Evolutionary conservation across 441 rosid species (phyloP).

Genomic region (Erodium chrysanthum): DNA sequence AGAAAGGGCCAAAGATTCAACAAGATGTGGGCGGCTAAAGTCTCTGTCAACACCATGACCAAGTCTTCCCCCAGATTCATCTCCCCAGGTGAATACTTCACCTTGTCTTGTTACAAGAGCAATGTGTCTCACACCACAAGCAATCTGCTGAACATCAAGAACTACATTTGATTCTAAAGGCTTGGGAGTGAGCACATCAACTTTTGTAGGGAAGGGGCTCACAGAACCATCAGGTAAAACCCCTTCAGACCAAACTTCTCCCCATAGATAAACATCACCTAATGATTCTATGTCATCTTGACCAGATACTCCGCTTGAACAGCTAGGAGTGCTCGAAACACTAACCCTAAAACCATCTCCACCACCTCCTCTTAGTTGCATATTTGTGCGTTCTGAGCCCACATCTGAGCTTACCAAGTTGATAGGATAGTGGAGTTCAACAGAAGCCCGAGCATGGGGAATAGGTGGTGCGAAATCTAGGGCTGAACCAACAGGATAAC

Average conservation of each 20-base stretch:
- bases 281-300: conserved; percentile 94
- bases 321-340: conserved; percentile 90
- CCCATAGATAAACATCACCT: conserved; percentile 96
- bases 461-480: conserved; percentile 60
- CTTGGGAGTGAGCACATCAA: conserved; percentile 76
- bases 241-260: conserved; percentile 80
- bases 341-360: conserved; percentile 84
- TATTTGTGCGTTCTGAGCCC: conserved; percentile 73
- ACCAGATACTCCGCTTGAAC: conserved; percentile 95
- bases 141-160: conserved; percentile 83
- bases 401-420: conserved; percentile 72
- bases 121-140: conserved; percentile 83
- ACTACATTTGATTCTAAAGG: conserved; percentile 85
- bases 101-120: conserved; percentile 89
- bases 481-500: conserved; percentile 81
- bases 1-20: conserved; percentile 59
- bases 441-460: conserved; percentile 73
- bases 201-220: conserved; percentile 39
- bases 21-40: conserved; percentile 70
- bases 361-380: conserved; percentile 51
- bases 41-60: conserved; percentile 92
- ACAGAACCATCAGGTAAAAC: conserved; percentile 77
- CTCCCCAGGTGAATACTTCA: conserved; percentile 86
- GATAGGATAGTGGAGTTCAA: conserved; percentile 58
- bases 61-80: conserved; percentile 90